phyloP scores from a whole-genome alignment of 306 rosid genomes.

The Lotus japonicus region DNA sequence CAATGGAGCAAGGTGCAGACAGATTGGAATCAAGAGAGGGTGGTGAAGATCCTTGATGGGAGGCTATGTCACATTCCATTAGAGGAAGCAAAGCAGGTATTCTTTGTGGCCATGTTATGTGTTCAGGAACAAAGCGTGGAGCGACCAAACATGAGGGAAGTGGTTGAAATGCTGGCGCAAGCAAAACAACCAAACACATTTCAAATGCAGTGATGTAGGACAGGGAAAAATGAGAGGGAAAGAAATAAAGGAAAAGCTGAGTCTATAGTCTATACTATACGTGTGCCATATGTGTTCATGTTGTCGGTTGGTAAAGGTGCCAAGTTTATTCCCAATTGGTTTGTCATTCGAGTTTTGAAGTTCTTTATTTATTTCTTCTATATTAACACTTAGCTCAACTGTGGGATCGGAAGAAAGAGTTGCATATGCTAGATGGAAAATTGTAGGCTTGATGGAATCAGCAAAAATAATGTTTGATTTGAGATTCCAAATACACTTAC shows the following conservation, averaged over 20 bases:
- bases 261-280: not conserved
- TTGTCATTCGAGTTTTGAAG: slow-evolving; percentile 14
- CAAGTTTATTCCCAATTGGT: slow-evolving; percentile 10
- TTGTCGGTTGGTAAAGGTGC: slow-evolving; percentile 10
- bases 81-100: slow-evolving; percentile 70
- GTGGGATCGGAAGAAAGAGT: too few relatives aligned
- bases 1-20: slow-evolving; percentile 79
- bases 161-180: slow-evolving; percentile 82
- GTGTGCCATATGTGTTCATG: slow-evolving; percentile 10
- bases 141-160: slow-evolving; percentile 93
- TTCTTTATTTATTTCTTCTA: not conserved
- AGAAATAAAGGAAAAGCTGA: not conserved
- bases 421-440: not conserved
- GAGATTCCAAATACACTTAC: too few relatives aligned
- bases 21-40: slow-evolving; percentile 50
- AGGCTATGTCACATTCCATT: slow-evolving; percentile 44
- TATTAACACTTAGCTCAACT: not conserved
- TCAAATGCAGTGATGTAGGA: slow-evolving; percentile 34
- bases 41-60: slow-evolving; percentile 55
- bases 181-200: slow-evolving; percentile 63
- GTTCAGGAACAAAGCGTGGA: slow-evolving; percentile 84
- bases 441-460: not conserved
- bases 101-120: slow-evolving; percentile 79
- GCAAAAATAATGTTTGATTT: too few relatives aligned
- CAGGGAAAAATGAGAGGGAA: not conserved